Evolutionary conservation across 106 monocot species (phyloP), one percentile per base, ranked within the genome.

Genomic region (Acorus gramineus): DNA sequence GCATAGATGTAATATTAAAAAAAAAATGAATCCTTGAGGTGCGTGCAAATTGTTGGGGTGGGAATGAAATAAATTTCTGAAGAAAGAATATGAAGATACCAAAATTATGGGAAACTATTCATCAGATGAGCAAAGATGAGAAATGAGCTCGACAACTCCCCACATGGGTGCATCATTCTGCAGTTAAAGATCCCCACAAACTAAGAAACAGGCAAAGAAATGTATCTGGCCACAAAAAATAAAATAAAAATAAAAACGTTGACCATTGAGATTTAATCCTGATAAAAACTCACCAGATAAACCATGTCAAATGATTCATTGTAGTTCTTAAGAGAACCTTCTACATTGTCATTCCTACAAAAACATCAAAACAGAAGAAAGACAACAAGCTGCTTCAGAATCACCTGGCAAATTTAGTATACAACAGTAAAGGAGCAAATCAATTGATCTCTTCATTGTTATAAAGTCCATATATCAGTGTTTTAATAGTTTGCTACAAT

Each of bases 161-260:
- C 48, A 11, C 84, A 84, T 84, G 2, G 84, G 60, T 57, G 84
- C 66, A 63, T 84, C 84, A 54, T 79, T 76, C 84, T 84, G 69
- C 70, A 76, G 4, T 62, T 53, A 44, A 14, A 12, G 10, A 55
- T 8, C 8, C 44, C 44, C 45, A 45, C 42, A 14, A 57, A 13
- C 42, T 12, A 2, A 28, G 46, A n/a, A 44, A 57, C 12, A 57
- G 42, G 46, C 4, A 66, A 28, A 11, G 51, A 57, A 6, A 9
- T 10, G 45, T 28, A 2, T 47, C 10, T 6, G 2, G 2, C 7
- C 7, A 60, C 2, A 28, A 71, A 47, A 8, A 28, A 28, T 28
- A 28, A 28, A 28, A 28, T 28, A 28, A 44, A 69, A 50, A 12
- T 60, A 8, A 1, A 42, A 66, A 11, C 11, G 11, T 59, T n/a